Base-by-base conservation (phyloP, 2,329 filamentous ascomycete genomes). In the Aureobasidium sp. region DNA sequence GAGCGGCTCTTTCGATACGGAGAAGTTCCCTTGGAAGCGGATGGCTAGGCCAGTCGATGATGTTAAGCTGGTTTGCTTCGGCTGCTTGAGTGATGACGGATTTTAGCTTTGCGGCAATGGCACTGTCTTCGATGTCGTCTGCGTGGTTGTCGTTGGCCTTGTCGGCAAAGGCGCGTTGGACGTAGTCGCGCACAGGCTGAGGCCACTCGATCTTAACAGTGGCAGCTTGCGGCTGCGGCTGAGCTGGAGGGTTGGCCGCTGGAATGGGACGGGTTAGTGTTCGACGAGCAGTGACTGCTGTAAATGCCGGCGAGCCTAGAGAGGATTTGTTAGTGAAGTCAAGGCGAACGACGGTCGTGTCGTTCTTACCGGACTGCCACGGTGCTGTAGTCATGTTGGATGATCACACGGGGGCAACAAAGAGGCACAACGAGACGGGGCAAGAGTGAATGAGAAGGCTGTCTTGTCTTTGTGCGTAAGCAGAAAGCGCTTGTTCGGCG, bases 1-100 rank as follows among this genome's bases (percentile, higher is more conserved):
- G 39, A 56, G 67, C 62, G 67, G 82, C 77, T 63, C 84, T 87
- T 74, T 91, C 90, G 68, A 84, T 83, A 72, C 83, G 84, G 65
- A 97, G 87, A 75, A 97, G 80, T 65, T 90, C 81, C 75, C 97
- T 93, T 6, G 94, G 94, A 15, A 97, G 79, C 46, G 89, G 90
- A 78, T 95, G 84, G 29, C 78, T 82, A 66, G 88, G 84, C 94
- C 94, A 99, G 78, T 97, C 84, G 73, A 90, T 85, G 29, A 81
- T 81, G 71, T 88, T 81, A 71, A 97, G 83, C 61, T 83, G 82
- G 67, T 87, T 84, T 68, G 78, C 83, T 68, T 93, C 88, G 67
- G 90, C 91, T 66, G 90, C 90, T 61, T 86, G 81, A 64, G 88
- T 90, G 72, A 99, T 97, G 68, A 91, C 88, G 64, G 87, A 79